phyloP scores from a whole-genome alignment of 371 early-diverging fungal genomes.

The Blakeslea trispora region DNA sequence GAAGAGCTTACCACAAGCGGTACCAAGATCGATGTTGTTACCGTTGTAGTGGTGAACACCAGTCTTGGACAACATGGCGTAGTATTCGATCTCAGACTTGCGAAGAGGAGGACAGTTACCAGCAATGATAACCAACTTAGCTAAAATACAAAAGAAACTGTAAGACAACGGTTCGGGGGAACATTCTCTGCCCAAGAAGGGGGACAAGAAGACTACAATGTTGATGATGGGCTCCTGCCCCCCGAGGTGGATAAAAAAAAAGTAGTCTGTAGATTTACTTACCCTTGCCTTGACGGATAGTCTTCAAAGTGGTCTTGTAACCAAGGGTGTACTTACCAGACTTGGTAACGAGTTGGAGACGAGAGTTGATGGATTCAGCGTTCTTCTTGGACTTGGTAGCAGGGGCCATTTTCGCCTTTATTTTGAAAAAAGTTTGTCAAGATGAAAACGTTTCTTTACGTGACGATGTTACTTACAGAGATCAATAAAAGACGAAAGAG shows the following conservation, averaged over 20 bases:
- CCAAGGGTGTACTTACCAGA: constrained; percentile 97
- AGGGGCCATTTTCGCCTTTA: constrained; percentile 79
- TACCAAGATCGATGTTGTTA: constrained; percentile 98
- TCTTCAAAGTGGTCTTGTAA: constrained; percentile 97
- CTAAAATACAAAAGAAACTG: constrained; percentile 45
- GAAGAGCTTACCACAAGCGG: constrained; percentile 99
- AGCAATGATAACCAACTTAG: constrained; percentile 97
- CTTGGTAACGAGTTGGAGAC: constrained; percentile 98
- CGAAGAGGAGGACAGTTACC: constrained; percentile 98
- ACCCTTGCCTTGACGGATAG: constrained; percentile 96
- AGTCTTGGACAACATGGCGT: constrained; percentile 99
- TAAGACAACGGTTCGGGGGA: constrained; percentile 29
- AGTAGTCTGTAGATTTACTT: constrained; percentile 61
- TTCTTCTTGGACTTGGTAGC: constrained; percentile 74
- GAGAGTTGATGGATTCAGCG: constrained; percentile 95
- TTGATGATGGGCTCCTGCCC: constrained; percentile 28
- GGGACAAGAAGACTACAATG: constrained; percentile 21
- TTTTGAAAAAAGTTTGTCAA: constrained; percentile 95
- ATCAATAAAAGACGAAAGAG: constrained; percentile 3
- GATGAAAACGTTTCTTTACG: too few species aligned
- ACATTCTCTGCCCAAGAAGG: constrained; percentile 40
- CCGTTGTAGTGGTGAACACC: constrained; percentile 98
- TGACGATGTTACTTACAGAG: constrained; percentile 8
- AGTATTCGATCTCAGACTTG: constrained; percentile 99
- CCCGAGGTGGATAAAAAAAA: constrained; percentile 11